These are phyloP conservation scores for Nevesoporus exiguus DNA, from an alignment of 768 basidiomycete species.

Conservation along the genomic window DNA sequence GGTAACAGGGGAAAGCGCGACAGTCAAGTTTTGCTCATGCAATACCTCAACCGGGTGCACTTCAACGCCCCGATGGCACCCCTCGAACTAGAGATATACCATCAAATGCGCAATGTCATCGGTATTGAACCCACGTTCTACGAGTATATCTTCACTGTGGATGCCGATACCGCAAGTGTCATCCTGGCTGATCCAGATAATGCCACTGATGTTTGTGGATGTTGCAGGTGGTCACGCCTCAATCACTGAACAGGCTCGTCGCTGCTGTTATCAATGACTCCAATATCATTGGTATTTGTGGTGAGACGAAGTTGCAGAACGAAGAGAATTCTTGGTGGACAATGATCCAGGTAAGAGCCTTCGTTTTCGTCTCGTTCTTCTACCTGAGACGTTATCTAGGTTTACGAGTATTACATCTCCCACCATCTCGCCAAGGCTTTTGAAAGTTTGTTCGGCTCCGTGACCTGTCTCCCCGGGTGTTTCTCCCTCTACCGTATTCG, in stretches of 20 bases:
- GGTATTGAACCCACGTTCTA: slow-evolving; percentile 75
- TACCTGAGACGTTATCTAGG: slow-evolving; percentile 33
- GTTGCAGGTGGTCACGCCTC: slow-evolving; percentile 54
- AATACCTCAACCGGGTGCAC: slow-evolving; percentile 66
- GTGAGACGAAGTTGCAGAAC: slow-evolving; percentile 66
- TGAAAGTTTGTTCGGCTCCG: slow-evolving; percentile 65
- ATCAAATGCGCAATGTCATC: slow-evolving; percentile 73
- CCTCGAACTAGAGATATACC: slow-evolving; percentile 66
- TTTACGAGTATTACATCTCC: slow-evolving; percentile 68
- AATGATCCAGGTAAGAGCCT: slow-evolving; percentile 58
- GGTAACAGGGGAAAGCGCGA: slow-evolving; percentile 70
- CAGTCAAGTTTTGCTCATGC: slow-evolving; percentile 62
- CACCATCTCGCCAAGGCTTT: slow-evolving; percentile 68
- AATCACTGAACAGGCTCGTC: slow-evolving; percentile 66
- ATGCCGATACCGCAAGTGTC: slow-evolving; percentile 58
- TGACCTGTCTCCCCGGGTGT: slow-evolving; percentile 72
- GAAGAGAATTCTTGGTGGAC: slow-evolving; percentile 73
- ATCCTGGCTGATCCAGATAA: background rate
- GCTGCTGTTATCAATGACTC: slow-evolving; percentile 58
- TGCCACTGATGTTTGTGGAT: slow-evolving; percentile 13
- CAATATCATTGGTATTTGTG: slow-evolving; percentile 64
- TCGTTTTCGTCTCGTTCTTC: background rate
- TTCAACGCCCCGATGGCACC: slow-evolving; percentile 66
- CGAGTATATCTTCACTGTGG: slow-evolving; percentile 70
- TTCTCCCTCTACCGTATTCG: slow-evolving; percentile 70